Base-by-base conservation (phyloP, 1,139 yeast species). In the Magnusiomyces tetraspermus region DNA sequence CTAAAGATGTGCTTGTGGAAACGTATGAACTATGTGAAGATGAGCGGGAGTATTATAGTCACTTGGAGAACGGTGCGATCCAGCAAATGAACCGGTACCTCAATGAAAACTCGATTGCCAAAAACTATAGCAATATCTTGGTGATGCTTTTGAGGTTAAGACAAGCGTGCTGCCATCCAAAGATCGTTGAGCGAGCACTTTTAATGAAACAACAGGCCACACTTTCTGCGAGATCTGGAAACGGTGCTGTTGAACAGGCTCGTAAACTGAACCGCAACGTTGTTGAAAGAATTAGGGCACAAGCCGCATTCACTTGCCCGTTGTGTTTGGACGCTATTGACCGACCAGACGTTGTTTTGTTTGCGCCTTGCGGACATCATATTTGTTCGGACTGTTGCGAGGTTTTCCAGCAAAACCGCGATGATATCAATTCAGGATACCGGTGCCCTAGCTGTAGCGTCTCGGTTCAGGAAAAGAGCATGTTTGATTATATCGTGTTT, bases 131-230 rank as follows among this genome's bases (percentile, higher is more conserved):
- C 3, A 77, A 77, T 54, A 82, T 88, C 53, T 76, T 92, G 60
- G 82, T 89, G 0, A 70, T 90, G 61, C 74, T 92, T 55, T 70
- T 90, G 48, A 76, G 97, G 51, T 73, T 92, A 60, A 76, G 98
- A 56, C 97, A 92, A 68, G 94, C 96, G 1, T 87, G 97, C 64
- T 83, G 90, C 61, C 97, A 92, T 67, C 80, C 83, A 44, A 82
- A 78, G 60, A 71, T 92, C 54, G 92, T 88, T 40, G 78, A 80
- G 57, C 73, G 85, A 52, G 90, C 90, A 26, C 78, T 57, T 46
- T 45, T 47, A 11, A 21, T 50, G 2, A 54, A 54, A 38, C 45
- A 50, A 10, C 36, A 37, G 28, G 52, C 51, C 47, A 38, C 51
- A n/a, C 41, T 51, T 30, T 41, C 55, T 26, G 48, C 55, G 28